Evolutionary conservation across 2,329 filamentous ascomycete genomes (phyloP).

Genomic region (Colletotrichum tamarilloi): DNA sequence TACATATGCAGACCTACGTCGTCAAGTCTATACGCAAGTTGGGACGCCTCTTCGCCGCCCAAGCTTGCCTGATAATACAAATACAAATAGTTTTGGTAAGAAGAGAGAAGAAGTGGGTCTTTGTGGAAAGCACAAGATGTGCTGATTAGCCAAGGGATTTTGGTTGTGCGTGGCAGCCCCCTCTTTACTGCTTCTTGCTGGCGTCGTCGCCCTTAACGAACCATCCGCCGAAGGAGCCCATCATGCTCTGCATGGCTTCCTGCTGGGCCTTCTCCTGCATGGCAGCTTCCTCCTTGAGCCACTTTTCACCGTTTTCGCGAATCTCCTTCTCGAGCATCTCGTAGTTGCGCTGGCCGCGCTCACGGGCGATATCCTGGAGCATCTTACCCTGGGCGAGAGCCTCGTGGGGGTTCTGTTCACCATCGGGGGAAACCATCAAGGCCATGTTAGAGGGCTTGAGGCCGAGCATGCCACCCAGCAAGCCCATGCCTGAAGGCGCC

Average conservation of each 20-base stretch:
- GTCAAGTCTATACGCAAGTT: constrained; percentile 36
- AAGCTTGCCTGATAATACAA: constrained; percentile 33
- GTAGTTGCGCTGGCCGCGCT: constrained; percentile 91
- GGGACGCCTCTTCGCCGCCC: constrained; percentile 26
- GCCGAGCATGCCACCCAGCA: constrained; percentile 79
- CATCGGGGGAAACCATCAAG: constrained; percentile 69
- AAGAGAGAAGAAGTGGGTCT: constrained; percentile 25
- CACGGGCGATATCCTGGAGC: constrained; percentile 92
- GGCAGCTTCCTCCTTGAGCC: constrained; percentile 92
- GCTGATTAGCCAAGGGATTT: constrained; percentile 15
- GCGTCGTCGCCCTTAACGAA: constrained; percentile 47
- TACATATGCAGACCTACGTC: constrained; percentile 33
- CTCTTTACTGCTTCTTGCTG: constrained; percentile 35
- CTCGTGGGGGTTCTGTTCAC: constrained; percentile 78
- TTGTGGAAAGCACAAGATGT: constrained; percentile 14
- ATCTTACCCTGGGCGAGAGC: constrained; percentile 94
- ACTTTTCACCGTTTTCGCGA: constrained; percentile 91
- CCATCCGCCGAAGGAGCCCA: constrained; percentile 76
- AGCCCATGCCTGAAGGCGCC: constrained; percentile 71
- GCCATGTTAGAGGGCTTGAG: constrained; percentile 77
- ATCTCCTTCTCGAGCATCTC: constrained; percentile 91
- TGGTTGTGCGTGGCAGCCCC: neutral
- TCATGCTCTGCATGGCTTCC: constrained; percentile 93
- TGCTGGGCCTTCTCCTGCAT: constrained; percentile 90
- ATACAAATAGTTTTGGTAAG: constrained; percentile 30